Base-by-base conservation (phyloP, 2,329 filamentous ascomycete species). In the Lecanosticta acicola region DNA sequence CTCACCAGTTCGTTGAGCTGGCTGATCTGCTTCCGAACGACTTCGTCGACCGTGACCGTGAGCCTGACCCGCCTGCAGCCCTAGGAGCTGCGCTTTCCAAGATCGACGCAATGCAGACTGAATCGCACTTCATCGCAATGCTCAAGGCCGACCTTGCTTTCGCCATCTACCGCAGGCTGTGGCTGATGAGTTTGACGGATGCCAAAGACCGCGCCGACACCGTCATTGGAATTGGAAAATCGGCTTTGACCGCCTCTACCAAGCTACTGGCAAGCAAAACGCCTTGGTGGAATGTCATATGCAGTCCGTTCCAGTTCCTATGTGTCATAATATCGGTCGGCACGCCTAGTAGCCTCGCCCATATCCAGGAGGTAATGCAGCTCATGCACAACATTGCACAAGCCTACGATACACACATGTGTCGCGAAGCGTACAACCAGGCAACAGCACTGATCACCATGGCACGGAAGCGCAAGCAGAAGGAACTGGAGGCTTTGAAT, bases 81-180 rank as follows among this genome's bases (percentile, higher is more conserved):
- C 39, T 65, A 14, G 57, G 59, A 16, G 51, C 51, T 18, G 61
- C 61, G 17, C 48, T 65, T n/a, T 59, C 60, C 11, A 59, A 56
- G 19, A 59, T 65, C 20, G 61, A 63, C 46, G 56, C 60, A 8
- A 48, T 64, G 46, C 53, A 59, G 32, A 59, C 60, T 0, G 59
- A 62, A 16, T 64, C 62, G 20, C 55, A 63, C 24, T 70, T 71
- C 48, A 61, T 14, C 64, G 74, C 36, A 60, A 76, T 47, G 69
- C 72, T 4, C 70, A 80, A 60, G 71, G 71, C 57, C 73, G 80
- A 59, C 62, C 79, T 45, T 65, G 72, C 46, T 63, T 81, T 26
- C 75, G 76, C 59, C 66, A 62, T 71, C 8, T 71, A 71, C 47
- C 63, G 70, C 4, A 60, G 69, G 9, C 58, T 70, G 3, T 68